Conservation (phyloP, 169 alveolate genomes). For the Plasmodium gallinaceum region DNA sequence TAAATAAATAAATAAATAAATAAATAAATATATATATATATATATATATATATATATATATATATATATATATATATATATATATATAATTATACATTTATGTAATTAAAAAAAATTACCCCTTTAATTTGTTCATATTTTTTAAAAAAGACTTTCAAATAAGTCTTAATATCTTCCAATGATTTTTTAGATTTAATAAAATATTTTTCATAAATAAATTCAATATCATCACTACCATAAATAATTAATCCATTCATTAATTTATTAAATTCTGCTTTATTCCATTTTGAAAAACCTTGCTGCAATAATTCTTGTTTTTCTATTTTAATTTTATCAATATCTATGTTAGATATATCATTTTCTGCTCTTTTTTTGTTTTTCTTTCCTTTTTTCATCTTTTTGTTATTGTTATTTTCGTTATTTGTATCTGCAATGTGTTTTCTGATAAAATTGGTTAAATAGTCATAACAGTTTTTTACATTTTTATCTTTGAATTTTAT, state of each 20-base stretch:
- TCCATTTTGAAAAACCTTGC: conserved; percentile 62
- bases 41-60: conserved; percentile 4
- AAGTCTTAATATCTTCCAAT: conserved; percentile 48
- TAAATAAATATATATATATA: conserved; percentile 5
- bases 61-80: conserved; percentile 1
- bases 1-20: too few species aligned
- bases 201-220: conserved; percentile 48
- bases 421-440: conserved; percentile 7
- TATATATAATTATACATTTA: neutral
- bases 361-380: neutral
- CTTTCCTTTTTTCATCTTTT: conserved; percentile 12
- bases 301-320: conserved; percentile 47
- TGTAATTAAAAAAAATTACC: conserved; percentile 6
- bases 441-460: conserved; percentile 28
- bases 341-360: conserved; percentile 30
- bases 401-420: conserved; percentile 4
- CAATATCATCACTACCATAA: conserved; percentile 47
- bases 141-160: conserved; percentile 42
- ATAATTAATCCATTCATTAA: conserved; percentile 47
- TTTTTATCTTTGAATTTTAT: conserved; percentile 44
- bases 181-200: conserved; percentile 54
- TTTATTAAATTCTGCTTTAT: conserved; percentile 62
- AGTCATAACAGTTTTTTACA: conserved; percentile 34
- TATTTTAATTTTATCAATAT: conserved; percentile 34
- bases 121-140: conserved; percentile 54